Evolutionary conservation across 2,329 filamentous ascomycete species (phyloP).

Genomic region (Aspergillus ustus): DNA sequence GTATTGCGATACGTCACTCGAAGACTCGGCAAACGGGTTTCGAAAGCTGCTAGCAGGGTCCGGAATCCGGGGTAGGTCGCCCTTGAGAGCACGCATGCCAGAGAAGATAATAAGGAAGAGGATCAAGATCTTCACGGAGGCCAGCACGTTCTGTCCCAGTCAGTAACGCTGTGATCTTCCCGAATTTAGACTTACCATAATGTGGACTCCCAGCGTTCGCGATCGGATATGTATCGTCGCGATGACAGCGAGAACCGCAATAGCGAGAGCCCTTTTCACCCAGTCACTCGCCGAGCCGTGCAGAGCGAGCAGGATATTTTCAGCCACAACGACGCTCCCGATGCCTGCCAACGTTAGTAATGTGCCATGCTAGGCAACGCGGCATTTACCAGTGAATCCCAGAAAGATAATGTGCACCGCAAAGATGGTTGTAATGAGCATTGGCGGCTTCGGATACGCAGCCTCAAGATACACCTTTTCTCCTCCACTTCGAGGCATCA

Average conservation of each 20-base stretch:
- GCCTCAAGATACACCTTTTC: constrained; percentile 72
- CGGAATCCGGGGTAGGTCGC: constrained; percentile 60
- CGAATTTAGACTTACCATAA: constrained; percentile 49
- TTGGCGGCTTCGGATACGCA: constrained; percentile 64
- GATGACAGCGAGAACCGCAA: constrained; percentile 68
- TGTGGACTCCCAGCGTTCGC: constrained; percentile 68
- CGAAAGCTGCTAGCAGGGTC: constrained; percentile 65
- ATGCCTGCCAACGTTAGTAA: constrained; percentile 42
- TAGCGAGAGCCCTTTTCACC: constrained; percentile 69
- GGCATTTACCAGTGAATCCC: constrained; percentile 56
- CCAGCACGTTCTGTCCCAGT: constrained; percentile 58
- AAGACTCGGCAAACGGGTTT: constrained; percentile 67
- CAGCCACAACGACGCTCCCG: constrained; percentile 72
- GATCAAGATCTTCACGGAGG: constrained; percentile 68
- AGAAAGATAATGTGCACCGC: constrained; percentile 65
- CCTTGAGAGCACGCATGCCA: constrained; percentile 65
- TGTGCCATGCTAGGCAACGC: neutral
- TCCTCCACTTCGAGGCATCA: constrained; percentile 70
- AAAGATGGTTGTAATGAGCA: constrained; percentile 66
- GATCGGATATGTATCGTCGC: constrained; percentile 69
- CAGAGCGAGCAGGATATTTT: constrained; percentile 71
- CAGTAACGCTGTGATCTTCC: neutral
- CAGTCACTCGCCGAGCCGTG: constrained; percentile 65
- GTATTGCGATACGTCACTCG: constrained; percentile 63
- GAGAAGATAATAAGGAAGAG: constrained; percentile 68